These are phyloP conservation scores for Exobasidium rhododendri DNA, from an alignment of 1,284 basidiomycete species.

Conservation along the genomic window DNA sequence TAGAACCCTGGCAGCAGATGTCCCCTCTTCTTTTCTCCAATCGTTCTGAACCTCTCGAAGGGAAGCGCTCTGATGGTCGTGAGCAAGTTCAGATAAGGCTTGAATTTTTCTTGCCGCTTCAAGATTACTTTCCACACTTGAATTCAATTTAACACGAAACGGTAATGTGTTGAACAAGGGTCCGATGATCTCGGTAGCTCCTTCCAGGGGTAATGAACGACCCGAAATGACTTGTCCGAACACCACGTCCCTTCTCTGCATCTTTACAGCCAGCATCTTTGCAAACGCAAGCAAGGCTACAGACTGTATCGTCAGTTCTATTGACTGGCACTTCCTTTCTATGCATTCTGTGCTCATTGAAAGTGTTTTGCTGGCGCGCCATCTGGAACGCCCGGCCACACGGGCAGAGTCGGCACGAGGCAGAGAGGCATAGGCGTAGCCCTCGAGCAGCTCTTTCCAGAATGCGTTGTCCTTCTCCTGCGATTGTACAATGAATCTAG, in stretches of 20 bases:
- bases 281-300: slow-evolving; percentile 29
- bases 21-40: too few species aligned
- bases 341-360: too few species aligned
- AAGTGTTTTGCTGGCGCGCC: slow-evolving; percentile 1
- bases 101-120: too few species aligned
- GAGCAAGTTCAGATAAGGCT: too few species aligned
- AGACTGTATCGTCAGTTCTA: slow-evolving; percentile 13
- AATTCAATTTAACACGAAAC: slow-evolving; percentile 23
- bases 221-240: slow-evolving; percentile 46
- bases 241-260: slow-evolving; percentile 33
- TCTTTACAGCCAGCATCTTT: slow-evolving; percentile 31
- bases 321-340: too few species aligned
- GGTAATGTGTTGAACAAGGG: slow-evolving; percentile 47
- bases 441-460: neutral
- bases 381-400: neutral
- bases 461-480: neutral
- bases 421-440: too few species aligned
- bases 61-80: too few species aligned
- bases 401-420: neutral
- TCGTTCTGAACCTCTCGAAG: too few species aligned
- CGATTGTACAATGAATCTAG: slow-evolving; percentile 14
- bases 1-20: too few species aligned
- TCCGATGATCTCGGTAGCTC: slow-evolving; percentile 37
- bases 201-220: slow-evolving; percentile 10
- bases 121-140: neutral